These are phyloP conservation scores for Trichoderma reesei DNA, from an alignment of 495 filamentous ascomycete species.

Conservation along the genomic window DNA sequence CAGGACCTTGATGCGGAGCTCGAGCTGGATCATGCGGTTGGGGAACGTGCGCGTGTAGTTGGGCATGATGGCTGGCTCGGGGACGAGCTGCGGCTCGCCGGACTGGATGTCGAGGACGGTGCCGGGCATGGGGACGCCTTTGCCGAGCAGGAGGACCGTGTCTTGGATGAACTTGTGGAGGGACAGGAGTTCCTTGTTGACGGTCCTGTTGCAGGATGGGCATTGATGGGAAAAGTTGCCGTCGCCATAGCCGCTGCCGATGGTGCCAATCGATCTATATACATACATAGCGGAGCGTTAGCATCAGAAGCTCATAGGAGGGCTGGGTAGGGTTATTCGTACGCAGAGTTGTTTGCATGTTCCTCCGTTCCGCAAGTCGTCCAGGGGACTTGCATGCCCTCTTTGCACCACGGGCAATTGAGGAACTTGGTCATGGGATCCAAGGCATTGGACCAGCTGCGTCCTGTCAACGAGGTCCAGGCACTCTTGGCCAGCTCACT, in stretches of 20 bases:
- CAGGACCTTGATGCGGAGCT: conserved; percentile 28
- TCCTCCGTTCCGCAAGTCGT: conserved; percentile 41
- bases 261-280: conserved; percentile 15
- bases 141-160: conserved; percentile 30
- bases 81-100: conserved; percentile 23
- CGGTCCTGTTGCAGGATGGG: conserved; percentile 35
- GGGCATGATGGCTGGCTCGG: neutral
- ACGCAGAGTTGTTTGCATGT: conserved; percentile 7
- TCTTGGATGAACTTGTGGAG: conserved; percentile 50
- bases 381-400: conserved; percentile 44
- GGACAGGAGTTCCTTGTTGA: conserved; percentile 46
- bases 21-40: conserved; percentile 45
- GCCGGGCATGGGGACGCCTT: conserved; percentile 51
- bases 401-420: conserved; percentile 47
- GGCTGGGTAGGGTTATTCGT: neutral
- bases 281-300: neutral
- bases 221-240: conserved; percentile 39
- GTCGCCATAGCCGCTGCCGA: conserved; percentile 57
- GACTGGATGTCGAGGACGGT: conserved; percentile 41
- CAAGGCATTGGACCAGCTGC: conserved; percentile 49
- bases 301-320: neutral
- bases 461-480: conserved; percentile 45
- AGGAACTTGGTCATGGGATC: conserved; percentile 40
- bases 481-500: conserved; percentile 29
- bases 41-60: conserved; percentile 40